Conservation (phyloP, 2,329 filamentous ascomycete genomes). For the Aspergillus amoenus region DNA sequence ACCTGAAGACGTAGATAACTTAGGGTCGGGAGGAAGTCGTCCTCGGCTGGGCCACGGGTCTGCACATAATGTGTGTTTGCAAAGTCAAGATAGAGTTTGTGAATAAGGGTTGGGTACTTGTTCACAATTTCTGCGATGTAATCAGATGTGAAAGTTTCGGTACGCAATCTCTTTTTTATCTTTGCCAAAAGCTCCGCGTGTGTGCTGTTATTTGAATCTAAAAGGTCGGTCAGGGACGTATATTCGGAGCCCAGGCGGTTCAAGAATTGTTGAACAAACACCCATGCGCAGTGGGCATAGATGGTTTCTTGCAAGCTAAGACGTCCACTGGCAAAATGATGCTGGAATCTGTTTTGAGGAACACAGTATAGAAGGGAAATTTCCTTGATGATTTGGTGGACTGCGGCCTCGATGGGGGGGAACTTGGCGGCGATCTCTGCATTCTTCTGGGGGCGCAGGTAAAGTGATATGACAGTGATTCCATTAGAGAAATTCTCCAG, state of each 20-base stretch:
- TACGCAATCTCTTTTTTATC: constrained; percentile 91
- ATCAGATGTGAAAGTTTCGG: constrained; percentile 95
- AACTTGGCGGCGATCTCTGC: constrained; percentile 56
- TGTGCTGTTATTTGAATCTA: constrained; percentile 77
- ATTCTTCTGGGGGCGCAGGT: constrained; percentile 72
- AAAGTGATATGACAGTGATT: constrained; percentile 94
- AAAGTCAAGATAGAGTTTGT: constrained; percentile 86
- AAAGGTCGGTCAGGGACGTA: constrained; percentile 74
- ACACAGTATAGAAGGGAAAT: constrained; percentile 96
- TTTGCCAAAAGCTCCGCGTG: constrained; percentile 88
- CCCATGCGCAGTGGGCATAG: constrained; percentile 96
- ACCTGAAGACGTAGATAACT: constrained; percentile 66
- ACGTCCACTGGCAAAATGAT: constrained; percentile 78
- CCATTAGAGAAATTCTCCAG: constrained; percentile 99
- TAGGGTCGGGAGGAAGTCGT: constrained; percentile 69
- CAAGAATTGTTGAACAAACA: constrained; percentile 96
- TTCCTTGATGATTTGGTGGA: constrained; percentile 99
- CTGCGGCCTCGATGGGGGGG: constrained; percentile 88
- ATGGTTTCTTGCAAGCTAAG: constrained; percentile 95
- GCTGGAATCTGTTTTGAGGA: constrained; percentile 93
- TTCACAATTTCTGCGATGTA: constrained; percentile 98
- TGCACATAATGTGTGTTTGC: constrained; percentile 80
- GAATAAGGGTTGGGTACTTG: constrained; percentile 82
- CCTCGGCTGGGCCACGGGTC: constrained; percentile 58
- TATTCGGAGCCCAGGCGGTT: constrained; percentile 94